Evolutionary conservation across 345 rosid species (phyloP).

Genomic region (Eutrema heterophyllum): DNA sequence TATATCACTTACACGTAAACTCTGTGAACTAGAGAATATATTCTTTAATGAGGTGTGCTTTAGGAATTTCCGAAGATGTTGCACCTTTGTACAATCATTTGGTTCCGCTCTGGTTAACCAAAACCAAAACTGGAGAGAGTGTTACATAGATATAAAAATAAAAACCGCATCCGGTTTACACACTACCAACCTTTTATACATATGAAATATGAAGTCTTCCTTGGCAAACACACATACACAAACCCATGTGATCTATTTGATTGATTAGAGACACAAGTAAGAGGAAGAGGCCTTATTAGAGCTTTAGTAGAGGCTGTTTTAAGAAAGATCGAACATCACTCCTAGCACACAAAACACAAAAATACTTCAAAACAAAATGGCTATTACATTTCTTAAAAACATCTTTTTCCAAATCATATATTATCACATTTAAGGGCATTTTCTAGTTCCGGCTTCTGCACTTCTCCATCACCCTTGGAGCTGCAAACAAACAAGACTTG

Average conservation of each 20-base stretch:
- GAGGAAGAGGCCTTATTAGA: conserved; percentile 32
- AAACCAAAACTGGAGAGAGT: background rate
- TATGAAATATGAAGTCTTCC: conserved; percentile 5
- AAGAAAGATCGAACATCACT: conserved; percentile 19
- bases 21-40: background rate
- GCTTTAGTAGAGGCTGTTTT: conserved; percentile 16
- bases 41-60: background rate
- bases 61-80: background rate
- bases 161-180: background rate
- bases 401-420: conserved; percentile 4
- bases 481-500: conserved; percentile 31
- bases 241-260: background rate
- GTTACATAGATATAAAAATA: background rate
- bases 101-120: background rate
- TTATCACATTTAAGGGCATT: background rate
- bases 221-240: conserved; percentile 22
- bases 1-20: background rate
- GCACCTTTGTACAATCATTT: background rate
- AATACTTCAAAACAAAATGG: conserved; percentile 26
- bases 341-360: conserved; percentile 18
- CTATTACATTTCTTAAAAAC: conserved; percentile 22
- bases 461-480: conserved; percentile 71
- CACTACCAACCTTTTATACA: conserved; percentile 24
- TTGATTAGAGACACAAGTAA: conserved; percentile 15
- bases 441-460: conserved; percentile 42